Evolutionary conservation across 1,284 basidiomycete genomes (phyloP).

Genomic region (Meira nashicola): DNA sequence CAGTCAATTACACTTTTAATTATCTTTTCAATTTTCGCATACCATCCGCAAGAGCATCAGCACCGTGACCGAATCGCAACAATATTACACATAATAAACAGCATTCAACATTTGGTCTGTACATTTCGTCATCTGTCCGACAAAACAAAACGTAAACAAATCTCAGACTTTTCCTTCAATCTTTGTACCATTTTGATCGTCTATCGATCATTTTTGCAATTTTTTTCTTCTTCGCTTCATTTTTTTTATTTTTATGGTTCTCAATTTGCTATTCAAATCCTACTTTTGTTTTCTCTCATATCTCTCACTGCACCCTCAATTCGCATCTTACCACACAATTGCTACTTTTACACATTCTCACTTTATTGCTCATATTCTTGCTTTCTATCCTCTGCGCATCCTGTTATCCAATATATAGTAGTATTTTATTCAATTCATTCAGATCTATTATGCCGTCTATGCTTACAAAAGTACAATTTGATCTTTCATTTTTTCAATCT

Average conservation of each 20-base stretch:
- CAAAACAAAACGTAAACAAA: neutral
- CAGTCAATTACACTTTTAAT: too few relatives aligned
- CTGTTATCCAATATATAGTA: neutral
- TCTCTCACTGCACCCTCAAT: neutral
- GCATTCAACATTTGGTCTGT: too few relatives aligned
- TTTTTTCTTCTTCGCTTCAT: neutral
- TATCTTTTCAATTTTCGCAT: too few relatives aligned
- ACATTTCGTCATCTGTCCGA: too few relatives aligned
- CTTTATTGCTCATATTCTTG: neutral
- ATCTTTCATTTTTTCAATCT: neutral
- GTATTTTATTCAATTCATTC: neutral
- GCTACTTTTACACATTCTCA: neutral
- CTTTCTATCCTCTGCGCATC: neutral
- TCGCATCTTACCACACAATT: neutral
- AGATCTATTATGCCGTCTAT: neutral
- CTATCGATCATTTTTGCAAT: neutral
- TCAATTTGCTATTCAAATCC: neutral
- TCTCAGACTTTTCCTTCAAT: neutral
- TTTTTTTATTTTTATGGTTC: neutral
- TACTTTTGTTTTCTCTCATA: neutral
- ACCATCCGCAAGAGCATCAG: too few relatives aligned
- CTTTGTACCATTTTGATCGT: neutral
- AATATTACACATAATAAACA: too few relatives aligned
- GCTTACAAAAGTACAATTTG: neutral
- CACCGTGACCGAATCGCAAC: too few relatives aligned